These are phyloP conservation scores for Populus hybrid DNA, from an alignment of 441 rosid species.

Conservation along the genomic window DNA sequence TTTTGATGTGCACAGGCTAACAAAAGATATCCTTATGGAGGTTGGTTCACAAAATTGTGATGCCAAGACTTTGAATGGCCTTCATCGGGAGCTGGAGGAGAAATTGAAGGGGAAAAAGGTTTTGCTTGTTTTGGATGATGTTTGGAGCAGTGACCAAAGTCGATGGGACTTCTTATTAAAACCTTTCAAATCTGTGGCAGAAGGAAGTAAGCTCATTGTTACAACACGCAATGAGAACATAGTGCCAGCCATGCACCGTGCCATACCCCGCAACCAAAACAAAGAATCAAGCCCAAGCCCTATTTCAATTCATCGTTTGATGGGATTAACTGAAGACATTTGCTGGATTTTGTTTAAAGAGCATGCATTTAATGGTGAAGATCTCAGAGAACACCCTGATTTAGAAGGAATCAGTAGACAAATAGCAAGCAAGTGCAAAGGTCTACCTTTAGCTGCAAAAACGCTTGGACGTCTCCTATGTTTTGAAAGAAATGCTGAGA, in stretches of 20 bases:
- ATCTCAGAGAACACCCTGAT: background rate
- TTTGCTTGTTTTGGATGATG: constrained; percentile 20
- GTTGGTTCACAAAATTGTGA: constrained; percentile 8
- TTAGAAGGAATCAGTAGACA: constrained; percentile 13
- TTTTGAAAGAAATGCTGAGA: constrained; percentile 4
- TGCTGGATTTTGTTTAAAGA: constrained; percentile 17
- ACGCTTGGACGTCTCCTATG: constrained; percentile 24
- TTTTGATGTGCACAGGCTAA: constrained; percentile 2
- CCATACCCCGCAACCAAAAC: no score
- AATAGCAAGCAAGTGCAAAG: constrained; percentile 28
- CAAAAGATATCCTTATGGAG: constrained; percentile 3
- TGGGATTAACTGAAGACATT: constrained; percentile 2
- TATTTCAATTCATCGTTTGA: background rate
- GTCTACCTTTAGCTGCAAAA: constrained; percentile 28
- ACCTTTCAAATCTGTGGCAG: constrained; percentile 7
- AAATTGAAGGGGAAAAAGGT: constrained; percentile 4
- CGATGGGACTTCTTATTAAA: constrained; percentile 20
- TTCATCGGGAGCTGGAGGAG: constrained; percentile 15
- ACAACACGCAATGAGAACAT: constrained; percentile 17
- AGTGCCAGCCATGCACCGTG: constrained; percentile 5
- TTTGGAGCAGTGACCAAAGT: constrained; percentile 19
- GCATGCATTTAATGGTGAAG: constrained; percentile 11
- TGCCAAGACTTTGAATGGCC: constrained; percentile 8
- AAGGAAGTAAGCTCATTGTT: constrained; percentile 27
- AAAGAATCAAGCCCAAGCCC: background rate